Conservation (phyloP, 2,329 filamentous ascomycete genomes). For the Cladobotryum mycophilum region DNA sequence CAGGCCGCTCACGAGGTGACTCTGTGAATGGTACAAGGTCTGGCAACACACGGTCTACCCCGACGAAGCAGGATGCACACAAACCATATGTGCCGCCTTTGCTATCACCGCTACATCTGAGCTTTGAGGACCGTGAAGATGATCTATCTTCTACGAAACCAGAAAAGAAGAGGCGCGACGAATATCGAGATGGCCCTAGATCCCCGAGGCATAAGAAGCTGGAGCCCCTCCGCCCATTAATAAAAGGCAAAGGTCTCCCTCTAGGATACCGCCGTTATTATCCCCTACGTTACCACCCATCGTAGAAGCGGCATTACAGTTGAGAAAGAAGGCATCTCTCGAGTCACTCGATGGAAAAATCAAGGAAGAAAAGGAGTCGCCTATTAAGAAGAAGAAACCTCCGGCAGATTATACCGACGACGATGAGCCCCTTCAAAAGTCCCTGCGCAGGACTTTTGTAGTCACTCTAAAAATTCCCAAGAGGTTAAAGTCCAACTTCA, state of each 20-base stretch:
- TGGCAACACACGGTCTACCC: conserved; percentile 29
- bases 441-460: conserved; percentile 27
- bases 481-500: conserved; percentile 36
- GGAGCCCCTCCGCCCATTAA: conserved; percentile 18
- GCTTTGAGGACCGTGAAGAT: conserved; percentile 30
- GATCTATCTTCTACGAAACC: conserved; percentile 22
- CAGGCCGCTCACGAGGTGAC: conserved; percentile 32
- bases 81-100: conserved; percentile 44
- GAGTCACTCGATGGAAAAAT: conserved; percentile 16
- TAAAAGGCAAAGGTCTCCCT: conserved; percentile 34
- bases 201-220: conserved; percentile 25
- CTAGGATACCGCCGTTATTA: conserved; percentile 43
- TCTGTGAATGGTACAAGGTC: conserved; percentile 37
- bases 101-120: conserved; percentile 46
- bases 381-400: conserved; percentile 21
- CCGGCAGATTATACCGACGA: conserved; percentile 25
- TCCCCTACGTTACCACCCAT: conserved; percentile 50
- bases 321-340: conserved; percentile 25
- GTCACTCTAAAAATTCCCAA: conserved; percentile 47
- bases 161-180: conserved; percentile 28
- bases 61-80: conserved; percentile 33
- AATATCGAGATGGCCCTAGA: conserved; percentile 22
- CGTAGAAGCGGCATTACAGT: conserved; percentile 37
- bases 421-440: conserved; percentile 22
- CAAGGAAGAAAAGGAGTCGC: conserved; percentile 17